Conservation (phyloP, 2,329 filamentous ascomycete genomes). For the Remersonia thermophila region DNA sequence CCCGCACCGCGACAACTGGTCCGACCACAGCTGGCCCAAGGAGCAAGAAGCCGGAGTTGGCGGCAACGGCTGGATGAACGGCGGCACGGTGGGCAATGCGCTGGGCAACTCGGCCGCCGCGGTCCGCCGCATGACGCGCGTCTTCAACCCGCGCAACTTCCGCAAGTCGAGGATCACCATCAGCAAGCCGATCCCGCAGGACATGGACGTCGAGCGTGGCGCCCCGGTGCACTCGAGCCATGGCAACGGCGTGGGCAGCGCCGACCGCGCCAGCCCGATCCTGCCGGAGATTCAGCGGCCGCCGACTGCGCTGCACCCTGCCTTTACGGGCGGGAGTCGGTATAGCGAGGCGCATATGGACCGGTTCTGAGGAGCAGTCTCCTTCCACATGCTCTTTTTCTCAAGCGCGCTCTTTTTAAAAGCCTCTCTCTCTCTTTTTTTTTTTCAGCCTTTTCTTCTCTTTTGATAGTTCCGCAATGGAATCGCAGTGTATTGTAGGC, state of each 20-base stretch:
- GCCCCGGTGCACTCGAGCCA: constrained; percentile 3
- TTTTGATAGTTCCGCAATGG: too few relatives aligned
- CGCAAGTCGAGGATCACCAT: constrained; percentile 30
- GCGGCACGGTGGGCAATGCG: neutral
- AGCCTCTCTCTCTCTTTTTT: too few relatives aligned
- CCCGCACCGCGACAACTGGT: constrained; percentile 26
- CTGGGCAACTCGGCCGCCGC: constrained; percentile 21
- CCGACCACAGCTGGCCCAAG: constrained; percentile 21
- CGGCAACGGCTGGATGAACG: constrained; percentile 23
- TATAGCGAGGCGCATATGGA: constrained; percentile 40
- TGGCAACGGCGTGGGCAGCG: constrained; percentile 17
- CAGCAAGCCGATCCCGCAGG: constrained; percentile 29
- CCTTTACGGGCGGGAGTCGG: constrained; percentile 29
- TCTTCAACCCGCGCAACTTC: constrained; percentile 21
- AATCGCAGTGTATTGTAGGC: too few relatives aligned
- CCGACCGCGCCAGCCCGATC: constrained; percentile 40
- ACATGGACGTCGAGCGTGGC: constrained; percentile 27
- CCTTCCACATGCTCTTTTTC: neutral
- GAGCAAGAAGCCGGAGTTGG: constrained; percentile 11
- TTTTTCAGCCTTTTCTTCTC: too few relatives aligned
- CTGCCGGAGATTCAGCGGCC: constrained; percentile 42
- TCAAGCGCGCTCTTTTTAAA: too few relatives aligned
- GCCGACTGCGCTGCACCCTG: constrained; percentile 45
- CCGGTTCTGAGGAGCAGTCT: constrained; percentile 27
- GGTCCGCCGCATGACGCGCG: constrained; percentile 22